Conservation (phyloP, 345 rosid genomes). For the Heritiera fomes region DNA sequence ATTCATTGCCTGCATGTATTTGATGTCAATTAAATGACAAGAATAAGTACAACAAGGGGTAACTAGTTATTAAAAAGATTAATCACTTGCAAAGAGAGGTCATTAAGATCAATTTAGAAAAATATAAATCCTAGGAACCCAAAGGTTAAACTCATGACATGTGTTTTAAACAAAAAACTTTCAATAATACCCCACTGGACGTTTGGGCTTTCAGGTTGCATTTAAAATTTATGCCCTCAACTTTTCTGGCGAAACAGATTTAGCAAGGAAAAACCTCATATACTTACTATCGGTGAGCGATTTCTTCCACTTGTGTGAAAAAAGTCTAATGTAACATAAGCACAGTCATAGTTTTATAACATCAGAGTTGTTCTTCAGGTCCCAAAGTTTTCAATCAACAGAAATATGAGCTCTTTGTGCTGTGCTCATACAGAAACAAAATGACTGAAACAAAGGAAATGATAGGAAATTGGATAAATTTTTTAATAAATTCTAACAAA, state of each 20-base stretch:
- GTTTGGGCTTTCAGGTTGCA: not conserved
- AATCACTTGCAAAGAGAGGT: not conserved
- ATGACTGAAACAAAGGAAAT: not conserved
- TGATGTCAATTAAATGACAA: conserved; percentile 26
- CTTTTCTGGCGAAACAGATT: not conserved
- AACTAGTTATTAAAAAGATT: conserved; percentile 7
- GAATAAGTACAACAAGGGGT: not conserved
- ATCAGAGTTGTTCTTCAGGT: conserved; percentile 4
- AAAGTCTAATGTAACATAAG: not conserved
- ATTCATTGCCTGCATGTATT: conserved; percentile 90
- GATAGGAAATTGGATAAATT: not conserved
- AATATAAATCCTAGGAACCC: conserved; percentile 7
- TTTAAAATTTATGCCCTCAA: not conserved
- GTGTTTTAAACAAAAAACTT: not conserved
- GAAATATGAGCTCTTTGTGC: not conserved
- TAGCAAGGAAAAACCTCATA: not conserved
- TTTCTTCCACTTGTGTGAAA: not conserved
- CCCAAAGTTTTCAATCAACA: not conserved
- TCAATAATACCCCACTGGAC: not conserved
- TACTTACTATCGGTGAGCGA: not conserved
- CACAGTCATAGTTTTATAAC: not conserved
- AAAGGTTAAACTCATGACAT: not conserved
- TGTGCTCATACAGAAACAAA: not conserved
- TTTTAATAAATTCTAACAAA: not conserved
- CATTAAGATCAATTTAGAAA: conserved; percentile 5